These are phyloP conservation scores for Hanseniaspora uvarum DNA, from an alignment of 1,139 yeast species.

Conservation along the genomic window DNA sequence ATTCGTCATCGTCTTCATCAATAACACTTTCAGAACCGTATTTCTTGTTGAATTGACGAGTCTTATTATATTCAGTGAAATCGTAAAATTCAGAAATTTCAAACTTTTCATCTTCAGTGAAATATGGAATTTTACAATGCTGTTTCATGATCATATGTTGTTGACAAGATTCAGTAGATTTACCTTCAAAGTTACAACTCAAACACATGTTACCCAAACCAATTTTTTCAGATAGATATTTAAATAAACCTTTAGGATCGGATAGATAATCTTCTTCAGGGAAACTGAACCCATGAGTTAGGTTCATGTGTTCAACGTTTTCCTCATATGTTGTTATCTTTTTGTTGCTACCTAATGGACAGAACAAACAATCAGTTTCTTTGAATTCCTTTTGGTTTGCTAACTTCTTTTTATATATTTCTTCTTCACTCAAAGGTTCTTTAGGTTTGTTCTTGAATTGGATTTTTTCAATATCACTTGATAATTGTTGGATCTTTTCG, in stretches of 20 bases:
- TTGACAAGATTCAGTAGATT: constrained; percentile 74
- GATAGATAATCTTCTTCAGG: constrained; percentile 69
- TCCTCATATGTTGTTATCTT: constrained; percentile 38
- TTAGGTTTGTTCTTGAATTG: constrained; percentile 15
- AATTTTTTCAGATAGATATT: constrained; percentile 78
- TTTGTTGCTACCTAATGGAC: constrained; percentile 39
- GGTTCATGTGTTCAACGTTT: constrained; percentile 65
- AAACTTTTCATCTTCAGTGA: constrained; percentile 67
- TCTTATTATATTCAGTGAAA: constrained; percentile 51
- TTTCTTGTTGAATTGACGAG: constrained; percentile 27
- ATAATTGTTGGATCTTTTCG: constrained; percentile 17
- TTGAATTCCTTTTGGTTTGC: constrained; percentile 60
- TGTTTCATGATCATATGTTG: constrained; percentile 84
- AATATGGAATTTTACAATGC: constrained; percentile 86
- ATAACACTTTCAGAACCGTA: constrained; percentile 32
- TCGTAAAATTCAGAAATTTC: constrained; percentile 90
- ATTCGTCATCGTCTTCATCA: constrained; percentile 33
- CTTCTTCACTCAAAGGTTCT: constrained; percentile 34
- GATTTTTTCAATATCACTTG: constrained; percentile 21
- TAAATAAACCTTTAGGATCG: constrained; percentile 63
- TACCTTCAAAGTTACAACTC: constrained; percentile 77
- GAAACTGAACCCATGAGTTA: constrained; percentile 67
- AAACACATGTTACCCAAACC: constrained; percentile 88
- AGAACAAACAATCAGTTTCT: constrained; percentile 66
- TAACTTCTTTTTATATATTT: constrained; percentile 40